phyloP scores from a whole-genome alignment of 768 basidiomycete genomes.

The Xerocomellus amylosporus region DNA sequence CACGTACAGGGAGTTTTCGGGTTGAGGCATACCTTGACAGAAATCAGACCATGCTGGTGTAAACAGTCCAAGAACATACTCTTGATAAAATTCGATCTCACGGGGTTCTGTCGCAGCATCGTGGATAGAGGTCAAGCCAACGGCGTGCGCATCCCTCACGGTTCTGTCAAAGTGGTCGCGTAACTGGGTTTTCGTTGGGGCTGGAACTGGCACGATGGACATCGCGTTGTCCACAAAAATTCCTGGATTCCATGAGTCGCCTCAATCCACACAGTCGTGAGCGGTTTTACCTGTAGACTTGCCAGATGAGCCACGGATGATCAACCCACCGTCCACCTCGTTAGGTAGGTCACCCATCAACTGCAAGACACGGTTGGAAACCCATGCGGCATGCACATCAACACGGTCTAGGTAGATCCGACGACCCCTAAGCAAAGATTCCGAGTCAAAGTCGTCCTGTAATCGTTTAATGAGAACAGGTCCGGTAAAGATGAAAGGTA shows the following conservation, averaged over 20 bases:
- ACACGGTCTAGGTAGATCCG: conserved; percentile 74
- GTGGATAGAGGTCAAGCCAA: conserved; percentile 84
- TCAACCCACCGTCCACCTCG: conserved; percentile 68
- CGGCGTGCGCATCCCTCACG: conserved; percentile 64
- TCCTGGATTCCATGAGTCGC: conserved; percentile 36
- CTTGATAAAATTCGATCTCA: conserved; percentile 61
- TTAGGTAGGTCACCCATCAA: conserved; percentile 59
- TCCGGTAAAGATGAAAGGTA: conserved; percentile 20
- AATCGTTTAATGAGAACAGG: background rate
- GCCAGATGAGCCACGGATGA: conserved; percentile 60
- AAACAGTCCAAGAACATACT: conserved; percentile 38
- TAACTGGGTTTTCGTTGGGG: conserved; percentile 54
- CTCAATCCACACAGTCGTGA: background rate
- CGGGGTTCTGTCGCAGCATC: conserved; percentile 62
- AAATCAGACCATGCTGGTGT: background rate
- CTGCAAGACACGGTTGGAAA: conserved; percentile 70
- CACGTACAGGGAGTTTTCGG: conserved; percentile 63
- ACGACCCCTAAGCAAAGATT: conserved; percentile 62
- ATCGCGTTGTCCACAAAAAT: conserved; percentile 90
- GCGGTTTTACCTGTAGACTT: conserved; percentile 58
- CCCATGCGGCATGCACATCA: conserved; percentile 87
- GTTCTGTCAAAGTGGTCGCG: conserved; percentile 64
- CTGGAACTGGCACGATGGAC: conserved; percentile 64
- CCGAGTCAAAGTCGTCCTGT: conserved; percentile 70
- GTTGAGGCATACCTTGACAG: conserved; percentile 61